Conservation (phyloP, 2,329 filamentous ascomycete species). For the Tricladium varicosporioides region DNA sequence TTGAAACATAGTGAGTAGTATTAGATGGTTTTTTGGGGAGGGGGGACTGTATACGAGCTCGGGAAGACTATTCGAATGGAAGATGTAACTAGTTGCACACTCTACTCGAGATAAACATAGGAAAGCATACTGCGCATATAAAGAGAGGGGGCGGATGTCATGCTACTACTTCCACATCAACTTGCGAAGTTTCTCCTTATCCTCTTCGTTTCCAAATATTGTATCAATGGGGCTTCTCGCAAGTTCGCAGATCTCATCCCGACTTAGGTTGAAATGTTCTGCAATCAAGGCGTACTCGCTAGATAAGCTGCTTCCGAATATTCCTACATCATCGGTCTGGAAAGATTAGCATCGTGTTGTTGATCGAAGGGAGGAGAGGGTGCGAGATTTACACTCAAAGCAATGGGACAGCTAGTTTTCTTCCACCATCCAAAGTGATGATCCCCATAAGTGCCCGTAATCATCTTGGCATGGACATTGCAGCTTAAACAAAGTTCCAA, state of each 20-base stretch:
- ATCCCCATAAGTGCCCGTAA: slow-evolving; percentile 58
- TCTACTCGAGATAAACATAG: no score
- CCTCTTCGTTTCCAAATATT: slow-evolving; percentile 64
- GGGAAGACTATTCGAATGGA: no score
- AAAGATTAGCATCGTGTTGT: not conserved
- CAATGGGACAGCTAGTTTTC: slow-evolving; percentile 57
- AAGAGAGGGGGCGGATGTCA: no score
- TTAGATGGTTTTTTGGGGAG: no score
- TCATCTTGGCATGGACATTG: slow-evolving; percentile 76
- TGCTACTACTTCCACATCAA: slow-evolving; percentile 44
- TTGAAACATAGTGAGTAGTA: no score
- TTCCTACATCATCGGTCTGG: slow-evolving; percentile 80
- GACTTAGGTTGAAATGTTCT: slow-evolving; percentile 61
- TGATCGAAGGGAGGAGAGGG: not conserved
- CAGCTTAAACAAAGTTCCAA: slow-evolving; percentile 78
- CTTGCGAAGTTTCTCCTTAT: slow-evolving; percentile 54
- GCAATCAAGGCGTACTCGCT: slow-evolving; percentile 75
- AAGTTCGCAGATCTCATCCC: slow-evolving; percentile 49
- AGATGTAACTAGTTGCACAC: no score
- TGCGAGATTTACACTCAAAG: slow-evolving; percentile 61
- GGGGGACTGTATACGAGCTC: no score
- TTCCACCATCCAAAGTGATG: slow-evolving; percentile 80
- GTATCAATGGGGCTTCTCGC: slow-evolving; percentile 59
- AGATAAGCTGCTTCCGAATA: slow-evolving; percentile 74
- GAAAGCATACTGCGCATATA: no score